Percentiles rank a stretch among this genome's conserved stretches.
These are phyloP conservation scores for Garcileccinum viscosum DNA, from an alignment of 1,284 basidiomycete species.

Conservation along the genomic window DNA sequence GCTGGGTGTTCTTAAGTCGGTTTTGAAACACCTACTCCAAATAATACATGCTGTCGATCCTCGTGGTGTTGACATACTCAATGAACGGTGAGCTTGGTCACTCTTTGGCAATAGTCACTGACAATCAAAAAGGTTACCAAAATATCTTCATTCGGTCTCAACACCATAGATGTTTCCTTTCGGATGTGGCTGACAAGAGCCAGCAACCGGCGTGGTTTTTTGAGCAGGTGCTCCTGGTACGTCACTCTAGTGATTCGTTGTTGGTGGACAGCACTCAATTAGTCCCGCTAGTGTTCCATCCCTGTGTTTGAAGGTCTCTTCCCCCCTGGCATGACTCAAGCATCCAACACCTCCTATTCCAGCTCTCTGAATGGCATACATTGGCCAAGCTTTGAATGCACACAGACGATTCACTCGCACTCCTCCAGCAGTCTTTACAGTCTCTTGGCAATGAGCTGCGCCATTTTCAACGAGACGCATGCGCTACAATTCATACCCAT, in stretches of 20 bases:
- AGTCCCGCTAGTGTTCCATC: not conserved
- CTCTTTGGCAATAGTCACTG: not conserved
- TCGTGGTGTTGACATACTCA: not conserved
- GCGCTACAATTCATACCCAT: not conserved
- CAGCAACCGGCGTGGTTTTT: not conserved
- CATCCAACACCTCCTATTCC: conserved; percentile 4
- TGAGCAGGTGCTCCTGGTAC: not conserved
- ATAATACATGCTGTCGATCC: not conserved
- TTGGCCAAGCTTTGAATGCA: conserved; percentile 7
- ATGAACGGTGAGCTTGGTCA: not conserved
- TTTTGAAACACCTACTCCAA: not conserved
- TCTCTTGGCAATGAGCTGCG: not conserved
- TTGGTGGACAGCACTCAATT: not conserved
- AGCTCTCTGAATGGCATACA: not conserved
- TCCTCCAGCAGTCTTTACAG: conserved; percentile 1
- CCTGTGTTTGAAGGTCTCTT: conserved; percentile 11
- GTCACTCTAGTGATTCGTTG: not conserved
- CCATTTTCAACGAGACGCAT: not conserved
- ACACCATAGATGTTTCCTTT: conserved; percentile 6
- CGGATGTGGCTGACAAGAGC: not conserved
- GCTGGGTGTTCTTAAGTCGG: not conserved
- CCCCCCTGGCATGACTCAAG: not conserved
- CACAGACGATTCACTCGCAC: not conserved
- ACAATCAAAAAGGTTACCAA: not conserved
- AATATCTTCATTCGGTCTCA: conserved; percentile 1